A percentile compares a stretch with the other conserved stretches of the same genome.
phyloP scores from a whole-genome alignment of 148 eudicot species.

The Rhododendron griersonianum region DNA sequence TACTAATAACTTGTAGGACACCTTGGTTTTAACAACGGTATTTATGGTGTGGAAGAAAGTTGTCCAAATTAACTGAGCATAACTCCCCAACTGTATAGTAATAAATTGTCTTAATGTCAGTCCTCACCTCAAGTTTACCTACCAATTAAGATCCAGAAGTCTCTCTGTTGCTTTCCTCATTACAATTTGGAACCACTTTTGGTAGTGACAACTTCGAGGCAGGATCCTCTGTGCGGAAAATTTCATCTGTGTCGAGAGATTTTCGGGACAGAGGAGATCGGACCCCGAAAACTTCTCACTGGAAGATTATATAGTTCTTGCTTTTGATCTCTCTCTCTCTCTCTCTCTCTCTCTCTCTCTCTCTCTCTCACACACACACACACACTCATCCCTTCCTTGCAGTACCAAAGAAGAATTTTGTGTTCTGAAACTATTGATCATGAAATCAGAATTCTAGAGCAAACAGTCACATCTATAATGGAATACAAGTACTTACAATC shows the following conservation, averaged over 20 bases:
- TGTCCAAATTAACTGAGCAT: not conserved
- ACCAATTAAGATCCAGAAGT: conserved; percentile 3
- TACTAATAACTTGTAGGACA: not conserved
- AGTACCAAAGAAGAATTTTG: not conserved
- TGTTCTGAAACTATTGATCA: not conserved
- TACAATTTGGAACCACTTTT: not conserved
- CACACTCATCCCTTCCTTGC: not conserved
- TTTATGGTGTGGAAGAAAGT: not conserved
- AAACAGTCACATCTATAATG: not conserved
- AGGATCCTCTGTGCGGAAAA: no score
- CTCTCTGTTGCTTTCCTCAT: not conserved
- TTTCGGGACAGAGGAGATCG: no score
- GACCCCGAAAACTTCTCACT: no score
- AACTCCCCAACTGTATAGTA: conserved; percentile 4
- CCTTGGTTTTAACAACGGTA: not conserved
- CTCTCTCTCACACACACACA: not conserved
- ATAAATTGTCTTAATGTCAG: not conserved
- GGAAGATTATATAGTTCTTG: no score
- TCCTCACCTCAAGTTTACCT: not conserved
- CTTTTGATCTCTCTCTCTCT: not conserved
- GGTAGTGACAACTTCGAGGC: not conserved
- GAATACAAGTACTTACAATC: not conserved
- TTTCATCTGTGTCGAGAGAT: no score
- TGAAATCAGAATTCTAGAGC: not conserved
- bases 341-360: not conserved